phyloP scores from a whole-genome alignment of 1,139 yeast genomes.

The Pichia sp. region DNA sequence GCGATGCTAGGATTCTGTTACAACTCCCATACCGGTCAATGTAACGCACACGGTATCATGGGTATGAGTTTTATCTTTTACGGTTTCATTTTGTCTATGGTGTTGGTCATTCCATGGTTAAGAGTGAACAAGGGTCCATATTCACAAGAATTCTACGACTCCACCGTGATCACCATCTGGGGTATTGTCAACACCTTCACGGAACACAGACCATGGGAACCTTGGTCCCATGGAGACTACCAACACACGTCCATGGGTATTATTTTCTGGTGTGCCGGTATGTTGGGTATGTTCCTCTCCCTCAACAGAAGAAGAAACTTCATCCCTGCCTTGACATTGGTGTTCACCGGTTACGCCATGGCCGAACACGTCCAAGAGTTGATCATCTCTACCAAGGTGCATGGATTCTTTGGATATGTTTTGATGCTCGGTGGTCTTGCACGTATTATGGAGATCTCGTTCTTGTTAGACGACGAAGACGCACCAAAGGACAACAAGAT shows the following conservation, averaged over 20 bases:
- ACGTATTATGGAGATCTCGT: constrained; percentile 74
- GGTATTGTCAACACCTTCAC: constrained; percentile 94
- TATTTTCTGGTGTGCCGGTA: constrained; percentile 94
- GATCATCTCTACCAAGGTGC: constrained; percentile 79
- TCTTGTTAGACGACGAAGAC: constrained; percentile 59
- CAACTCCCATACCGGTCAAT: constrained; percentile 79
- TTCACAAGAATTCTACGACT: constrained; percentile 87
- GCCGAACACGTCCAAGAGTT: constrained; percentile 79
- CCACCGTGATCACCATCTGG: constrained; percentile 78
- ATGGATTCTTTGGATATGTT: constrained; percentile 78
- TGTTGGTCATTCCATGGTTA: constrained; percentile 70
- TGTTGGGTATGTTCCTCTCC: constrained; percentile 76
- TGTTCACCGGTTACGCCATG: constrained; percentile 95
- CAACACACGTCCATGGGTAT: constrained; percentile 97
- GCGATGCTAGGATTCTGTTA: constrained; percentile 84
- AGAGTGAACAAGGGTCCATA: constrained; percentile 46
- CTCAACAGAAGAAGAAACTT: constrained; percentile 65
- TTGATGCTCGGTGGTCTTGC: constrained; percentile 75
- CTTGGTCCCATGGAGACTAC: constrained; percentile 88
- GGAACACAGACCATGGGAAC: constrained; percentile 88
- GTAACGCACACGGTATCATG: constrained; percentile 97
- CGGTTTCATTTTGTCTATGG: constrained; percentile 66
- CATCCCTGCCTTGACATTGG: constrained; percentile 75
- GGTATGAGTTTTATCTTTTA: constrained; percentile 83
- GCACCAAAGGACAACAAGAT: constrained; percentile 46